phyloP scores from a whole-genome alignment of 2,329 filamentous ascomycete genomes.

The Podosphaera fusca region DNA sequence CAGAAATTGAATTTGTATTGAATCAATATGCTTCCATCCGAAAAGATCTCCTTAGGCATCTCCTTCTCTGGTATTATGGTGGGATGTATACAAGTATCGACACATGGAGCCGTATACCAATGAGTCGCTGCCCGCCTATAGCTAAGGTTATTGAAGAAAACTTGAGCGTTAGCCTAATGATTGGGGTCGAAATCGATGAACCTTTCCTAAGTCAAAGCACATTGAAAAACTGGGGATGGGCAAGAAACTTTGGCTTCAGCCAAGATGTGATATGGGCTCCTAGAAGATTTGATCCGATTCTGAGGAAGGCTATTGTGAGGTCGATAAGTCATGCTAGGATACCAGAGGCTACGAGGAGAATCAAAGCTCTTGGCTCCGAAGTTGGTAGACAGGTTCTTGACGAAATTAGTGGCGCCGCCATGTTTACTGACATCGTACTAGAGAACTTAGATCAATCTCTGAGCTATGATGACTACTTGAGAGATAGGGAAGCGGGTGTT shows the following conservation, averaged over 20 bases:
- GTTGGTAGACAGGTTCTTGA: not conserved
- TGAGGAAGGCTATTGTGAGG: constrained; percentile 9
- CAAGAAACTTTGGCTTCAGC: constrained; percentile 6
- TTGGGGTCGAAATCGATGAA: constrained; percentile 9
- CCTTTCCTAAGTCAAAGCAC: constrained; percentile 6
- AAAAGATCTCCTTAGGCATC: constrained; percentile 6
- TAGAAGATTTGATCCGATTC: constrained; percentile 8
- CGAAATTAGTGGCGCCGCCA: constrained; percentile 8
- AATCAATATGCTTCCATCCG: constrained; percentile 2
- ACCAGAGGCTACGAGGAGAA: not conserved
- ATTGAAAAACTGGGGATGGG: constrained; percentile 6
- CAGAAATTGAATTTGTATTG: constrained; percentile 4
- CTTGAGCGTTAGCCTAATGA: constrained; percentile 7
- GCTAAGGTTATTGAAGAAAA: constrained; percentile 1
- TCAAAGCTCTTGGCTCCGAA: not conserved
- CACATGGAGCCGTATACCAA: constrained; percentile 6
- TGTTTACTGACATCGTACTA: constrained; percentile 9
- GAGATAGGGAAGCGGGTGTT: constrained; percentile 9
- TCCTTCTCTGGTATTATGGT: constrained; percentile 10
- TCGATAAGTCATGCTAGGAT: constrained; percentile 6
- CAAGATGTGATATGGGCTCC: constrained; percentile 8
- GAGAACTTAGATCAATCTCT: constrained; percentile 7
- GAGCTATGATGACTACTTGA: constrained; percentile 4
- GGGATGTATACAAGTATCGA: constrained; percentile 8
- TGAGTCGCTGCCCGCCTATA: constrained; percentile 6